Conservation (phyloP, 2,329 filamentous ascomycete species). For the Incumbomyces delicatus region DNA sequence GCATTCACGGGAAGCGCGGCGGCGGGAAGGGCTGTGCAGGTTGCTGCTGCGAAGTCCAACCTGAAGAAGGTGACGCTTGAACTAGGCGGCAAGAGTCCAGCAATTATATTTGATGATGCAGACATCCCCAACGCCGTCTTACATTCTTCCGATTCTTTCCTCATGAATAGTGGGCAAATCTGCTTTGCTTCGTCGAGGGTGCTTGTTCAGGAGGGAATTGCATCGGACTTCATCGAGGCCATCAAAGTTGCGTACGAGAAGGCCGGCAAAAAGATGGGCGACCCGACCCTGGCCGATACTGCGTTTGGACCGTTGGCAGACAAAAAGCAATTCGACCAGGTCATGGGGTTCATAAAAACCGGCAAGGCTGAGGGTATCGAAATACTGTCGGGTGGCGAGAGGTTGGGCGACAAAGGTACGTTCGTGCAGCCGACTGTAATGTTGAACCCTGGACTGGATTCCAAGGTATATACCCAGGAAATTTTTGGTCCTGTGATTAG, state of each 20-base stretch:
- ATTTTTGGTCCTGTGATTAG: conserved; percentile 55
- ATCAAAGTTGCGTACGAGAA: conserved; percentile 24
- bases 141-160: conserved; percentile 52
- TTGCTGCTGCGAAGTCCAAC: conserved; percentile 30
- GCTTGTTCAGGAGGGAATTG: conserved; percentile 51
- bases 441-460: conserved; percentile 46
- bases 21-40: conserved; percentile 30
- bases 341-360: conserved; percentile 59
- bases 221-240: conserved; percentile 56
- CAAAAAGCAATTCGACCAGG: conserved; percentile 59
- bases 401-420: conserved; percentile 50
- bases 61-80: conserved; percentile 54
- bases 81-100: conserved; percentile 57
- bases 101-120: conserved; percentile 56
- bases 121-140: conserved; percentile 59
- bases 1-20: conserved; percentile 32
- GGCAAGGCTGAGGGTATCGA: conserved; percentile 64
- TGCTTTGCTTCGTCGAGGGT: conserved; percentile 57
- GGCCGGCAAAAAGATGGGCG: conserved; percentile 50
- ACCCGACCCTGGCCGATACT: conserved; percentile 59
- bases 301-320: conserved; percentile 70
- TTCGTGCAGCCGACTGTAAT: conserved; percentile 55
- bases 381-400: conserved; percentile 53
- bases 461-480: conserved; percentile 53
- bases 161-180: conserved; percentile 53